Conservation (phyloP, 129 eudicot genomes). For the Chrysanthemum makinoi region DNA sequence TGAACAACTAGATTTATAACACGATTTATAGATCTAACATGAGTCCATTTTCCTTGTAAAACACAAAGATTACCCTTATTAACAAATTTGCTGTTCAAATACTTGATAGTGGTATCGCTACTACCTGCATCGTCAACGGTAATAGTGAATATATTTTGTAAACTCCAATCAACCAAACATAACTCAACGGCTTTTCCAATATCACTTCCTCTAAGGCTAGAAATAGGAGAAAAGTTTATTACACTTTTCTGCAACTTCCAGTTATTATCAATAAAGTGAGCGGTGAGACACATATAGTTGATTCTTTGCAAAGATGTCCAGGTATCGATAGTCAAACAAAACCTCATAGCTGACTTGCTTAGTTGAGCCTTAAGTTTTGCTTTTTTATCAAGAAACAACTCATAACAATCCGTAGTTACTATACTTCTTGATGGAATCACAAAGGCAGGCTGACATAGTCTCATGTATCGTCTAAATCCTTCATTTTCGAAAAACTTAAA, state of each 20-base stretch:
- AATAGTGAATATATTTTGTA: conserved; percentile 25
- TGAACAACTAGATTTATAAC: conserved; percentile 18
- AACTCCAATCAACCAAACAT: conserved; percentile 27
- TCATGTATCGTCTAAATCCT: conserved; percentile 4
- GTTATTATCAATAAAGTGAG: conserved; percentile 31
- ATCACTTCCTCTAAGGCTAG: conserved; percentile 13
- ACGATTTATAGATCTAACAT: conserved; percentile 1
- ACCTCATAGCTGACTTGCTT: background rate
- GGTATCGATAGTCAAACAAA: conserved; percentile 4
- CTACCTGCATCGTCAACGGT: conserved; percentile 30
- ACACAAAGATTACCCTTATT: conserved; percentile 3
- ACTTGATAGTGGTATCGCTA: conserved; percentile 15
- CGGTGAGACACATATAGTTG: conserved; percentile 2
- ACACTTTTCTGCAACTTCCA: conserved; percentile 34
- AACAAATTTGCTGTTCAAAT: background rate
- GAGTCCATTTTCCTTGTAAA: conserved; percentile 15
- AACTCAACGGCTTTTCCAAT: conserved; percentile 20
- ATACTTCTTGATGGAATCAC: conserved; percentile 8
- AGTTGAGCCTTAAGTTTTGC: conserved; percentile 13
- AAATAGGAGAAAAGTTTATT: conserved; percentile 23
- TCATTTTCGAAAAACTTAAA: conserved; percentile 1
- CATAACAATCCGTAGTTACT: background rate
- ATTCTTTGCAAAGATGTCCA: conserved; percentile 1
- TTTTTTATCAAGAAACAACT: conserved; percentile 9
- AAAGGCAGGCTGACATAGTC: conserved; percentile 6